Percentiles rank a stretch among this genome's conserved stretches.
These are phyloP conservation scores for Senna siamea DNA, from an alignment of 306 rosid genomes.

Conservation along the genomic window DNA sequence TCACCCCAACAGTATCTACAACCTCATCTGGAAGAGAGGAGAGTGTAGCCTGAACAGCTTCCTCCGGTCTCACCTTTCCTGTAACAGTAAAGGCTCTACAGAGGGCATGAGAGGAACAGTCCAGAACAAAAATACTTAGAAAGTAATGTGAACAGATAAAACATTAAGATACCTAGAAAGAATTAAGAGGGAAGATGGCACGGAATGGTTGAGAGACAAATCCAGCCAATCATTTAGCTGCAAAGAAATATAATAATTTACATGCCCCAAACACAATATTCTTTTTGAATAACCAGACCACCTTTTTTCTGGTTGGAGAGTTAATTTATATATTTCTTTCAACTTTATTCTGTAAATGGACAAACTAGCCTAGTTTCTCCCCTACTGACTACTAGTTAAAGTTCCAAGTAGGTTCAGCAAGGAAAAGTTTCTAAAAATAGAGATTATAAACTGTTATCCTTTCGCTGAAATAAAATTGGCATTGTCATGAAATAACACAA, in stretches of 20 bases:
- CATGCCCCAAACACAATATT: slow-evolving; percentile 14
- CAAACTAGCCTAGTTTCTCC: background rate
- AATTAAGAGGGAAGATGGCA: slow-evolving; percentile 86
- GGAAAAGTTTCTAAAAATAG: slow-evolving; percentile 29
- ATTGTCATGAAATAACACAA: background rate
- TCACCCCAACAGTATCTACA: slow-evolving; percentile 78
- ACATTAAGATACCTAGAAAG: slow-evolving; percentile 73
- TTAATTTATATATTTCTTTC: slow-evolving; percentile 12
- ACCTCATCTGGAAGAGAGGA: slow-evolving; percentile 92
- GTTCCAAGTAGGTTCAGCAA: background rate
- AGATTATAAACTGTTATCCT: background rate
- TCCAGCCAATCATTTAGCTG: slow-evolving; percentile 92
- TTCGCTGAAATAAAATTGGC: slow-evolving; percentile 4
- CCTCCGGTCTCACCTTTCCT: slow-evolving; percentile 75
- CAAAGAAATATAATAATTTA: slow-evolving; percentile 28
- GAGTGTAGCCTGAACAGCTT: slow-evolving; percentile 77
- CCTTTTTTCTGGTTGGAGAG: slow-evolving; percentile 16
- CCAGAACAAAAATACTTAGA: slow-evolving; percentile 16
- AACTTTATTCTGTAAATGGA: background rate
- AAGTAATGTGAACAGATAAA: slow-evolving; percentile 21
- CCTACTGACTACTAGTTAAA: background rate
- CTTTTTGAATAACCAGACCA: slow-evolving; percentile 30
- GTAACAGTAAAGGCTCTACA: slow-evolving; percentile 77
- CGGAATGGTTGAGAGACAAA: slow-evolving; percentile 81
- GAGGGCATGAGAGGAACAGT: slow-evolving; percentile 31